Evolutionary conservation across 2,329 filamentous ascomycete genomes (phyloP), one percentile per base, ranked within the genome.

Genomic region (Magnaporthiopsis poae): DNA sequence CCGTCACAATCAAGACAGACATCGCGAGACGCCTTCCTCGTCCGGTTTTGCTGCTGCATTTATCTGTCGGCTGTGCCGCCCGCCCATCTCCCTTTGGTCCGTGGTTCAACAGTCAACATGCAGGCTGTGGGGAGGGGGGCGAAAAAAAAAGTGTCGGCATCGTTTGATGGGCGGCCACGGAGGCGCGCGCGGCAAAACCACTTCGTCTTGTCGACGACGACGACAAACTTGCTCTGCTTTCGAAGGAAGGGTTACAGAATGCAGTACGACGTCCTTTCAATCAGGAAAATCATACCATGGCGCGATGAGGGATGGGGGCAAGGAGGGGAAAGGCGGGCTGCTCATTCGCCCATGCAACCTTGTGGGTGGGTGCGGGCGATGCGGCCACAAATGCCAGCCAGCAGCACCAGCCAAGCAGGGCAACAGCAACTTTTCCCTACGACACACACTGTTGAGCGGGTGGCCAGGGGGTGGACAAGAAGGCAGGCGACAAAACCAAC

Each of bases 211-310:
- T 27, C 27, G 27, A 27, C 27, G 39, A 5, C 39, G 39, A 46
- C 39, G n/a, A n/a, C n/a, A n/a, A 15, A 39, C 36, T 13, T 25
- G 46, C n/a, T 56, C n/a, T 31, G 31, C 31, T 31, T 7, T 31
- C 31, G 31, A 5, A 56, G 46, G 39, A 46, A 56, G 46, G 31
- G 31, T 62, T 62, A 62, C 61, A 62, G 61, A 39, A n/a, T 62
- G 61, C 61, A 62, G 61, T 62, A 25, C 61, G 33, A 62, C 31
- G 31, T 62, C 61, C 61, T 21, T 62, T 18, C 29, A 62, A 33
- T 33, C 61, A 61, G 27, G 33, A 33, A 62, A 62, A 62, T 62
- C 61, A 36, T 62, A 62, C 29, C 46, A 56, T n/a, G 5, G 46
- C 18, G 46, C 15, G 46, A 36, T 36, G 35, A 8, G 11, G 8